Conservation (phyloP, 805 yeast genomes). For the Starmerella roubikii region DNA sequence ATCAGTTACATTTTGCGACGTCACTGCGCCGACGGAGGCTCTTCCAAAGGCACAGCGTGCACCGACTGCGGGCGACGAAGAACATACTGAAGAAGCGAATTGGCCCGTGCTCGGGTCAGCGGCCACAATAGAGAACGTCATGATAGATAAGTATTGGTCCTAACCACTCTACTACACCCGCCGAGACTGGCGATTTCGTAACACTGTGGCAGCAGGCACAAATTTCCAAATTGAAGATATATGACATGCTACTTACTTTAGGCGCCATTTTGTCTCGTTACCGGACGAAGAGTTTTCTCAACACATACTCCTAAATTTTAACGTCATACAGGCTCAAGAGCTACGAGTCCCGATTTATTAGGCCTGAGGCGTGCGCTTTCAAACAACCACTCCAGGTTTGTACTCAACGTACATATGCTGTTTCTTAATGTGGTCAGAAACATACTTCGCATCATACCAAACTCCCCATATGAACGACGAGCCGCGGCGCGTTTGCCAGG, state of each 20-base stretch:
- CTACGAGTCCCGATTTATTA: no score
- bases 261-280: no score
- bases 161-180: no score
- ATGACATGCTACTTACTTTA: no score
- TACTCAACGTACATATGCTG: constrained; percentile 11
- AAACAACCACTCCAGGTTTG: neutral
- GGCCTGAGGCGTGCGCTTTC: no score
- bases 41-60: constrained; percentile 16
- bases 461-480: constrained; percentile 19
- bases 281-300: no score
- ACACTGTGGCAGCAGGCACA: no score
- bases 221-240: no score
- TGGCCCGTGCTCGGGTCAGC: constrained; percentile 10
- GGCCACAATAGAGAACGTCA: constrained; percentile 18
- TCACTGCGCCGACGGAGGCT: constrained; percentile 16
- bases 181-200: no score
- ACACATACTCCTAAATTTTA: no score
- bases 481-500: constrained; percentile 17
- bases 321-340: no score
- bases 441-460: constrained; percentile 16
- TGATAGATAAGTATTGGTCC: neutral
- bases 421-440: constrained; percentile 12
- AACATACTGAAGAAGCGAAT: constrained; percentile 14
- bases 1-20: constrained; percentile 17
- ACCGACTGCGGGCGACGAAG: constrained; percentile 17